These are phyloP conservation scores for Calonectria fujianensis DNA, from an alignment of 2,329 filamentous ascomycete genomes.

Conservation along the genomic window DNA sequence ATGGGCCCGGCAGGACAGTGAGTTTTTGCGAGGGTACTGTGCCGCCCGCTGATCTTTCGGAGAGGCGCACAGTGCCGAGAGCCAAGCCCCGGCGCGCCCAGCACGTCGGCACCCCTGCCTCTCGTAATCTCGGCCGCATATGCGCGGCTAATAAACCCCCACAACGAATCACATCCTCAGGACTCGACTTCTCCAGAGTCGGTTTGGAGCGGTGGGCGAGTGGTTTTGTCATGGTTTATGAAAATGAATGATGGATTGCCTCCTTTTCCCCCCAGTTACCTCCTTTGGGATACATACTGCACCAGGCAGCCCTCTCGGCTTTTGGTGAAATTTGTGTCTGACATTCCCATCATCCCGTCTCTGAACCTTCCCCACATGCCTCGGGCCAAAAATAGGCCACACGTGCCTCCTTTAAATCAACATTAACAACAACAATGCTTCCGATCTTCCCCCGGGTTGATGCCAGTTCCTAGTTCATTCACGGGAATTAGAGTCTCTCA, in stretches of 20 bases:
- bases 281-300: slow-evolving; percentile 12
- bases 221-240: background rate
- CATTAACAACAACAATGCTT: slow-evolving; percentile 4
- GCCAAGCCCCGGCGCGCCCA: slow-evolving; percentile 10
- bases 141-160: slow-evolving; percentile 52
- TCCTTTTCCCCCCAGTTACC: slow-evolving; percentile 4
- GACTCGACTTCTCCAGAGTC: slow-evolving; percentile 16
- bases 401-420: slow-evolving; percentile 24
- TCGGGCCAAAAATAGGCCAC: slow-evolving; percentile 24
- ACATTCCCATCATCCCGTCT: slow-evolving; percentile 19
- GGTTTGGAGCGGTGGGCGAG: slow-evolving; percentile 19
- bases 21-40: slow-evolving; percentile 38
- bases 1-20: slow-evolving; percentile 34
- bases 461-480: background rate
- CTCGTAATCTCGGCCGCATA: slow-evolving; percentile 56
- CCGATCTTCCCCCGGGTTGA: background rate
- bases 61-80: slow-evolving; percentile 45
- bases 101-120: slow-evolving; percentile 40
- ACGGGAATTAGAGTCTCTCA: background rate
- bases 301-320: background rate
- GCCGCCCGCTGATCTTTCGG: background rate
- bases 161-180: slow-evolving; percentile 49
- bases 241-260: background rate
- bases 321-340: slow-evolving; percentile 17
- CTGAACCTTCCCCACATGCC: slow-evolving; percentile 16